These are phyloP conservation scores for Discostella pseudostelligera DNA, from an alignment of 108 stramenopile species.

Conservation along the genomic window DNA sequence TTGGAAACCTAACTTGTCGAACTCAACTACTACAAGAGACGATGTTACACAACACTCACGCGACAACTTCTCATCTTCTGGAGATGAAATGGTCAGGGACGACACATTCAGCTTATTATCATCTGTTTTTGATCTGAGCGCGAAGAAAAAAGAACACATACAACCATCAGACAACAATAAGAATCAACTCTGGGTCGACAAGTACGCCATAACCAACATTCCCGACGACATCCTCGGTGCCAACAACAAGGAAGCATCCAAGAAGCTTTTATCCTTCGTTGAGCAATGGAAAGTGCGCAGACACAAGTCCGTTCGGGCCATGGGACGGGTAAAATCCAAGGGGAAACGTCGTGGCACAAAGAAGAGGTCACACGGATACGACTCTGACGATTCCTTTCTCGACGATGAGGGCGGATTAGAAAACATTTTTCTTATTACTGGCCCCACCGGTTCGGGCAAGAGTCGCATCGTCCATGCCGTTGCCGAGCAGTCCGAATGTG, in stretches of 20 bases:
- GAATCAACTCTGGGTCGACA: constrained; percentile 48
- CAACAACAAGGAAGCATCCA: constrained; percentile 29
- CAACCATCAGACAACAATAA: background rate
- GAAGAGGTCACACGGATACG: constrained; percentile 43
- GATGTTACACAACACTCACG: background rate
- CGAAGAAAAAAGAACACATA: background rate
- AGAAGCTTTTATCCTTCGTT: constrained; percentile 49
- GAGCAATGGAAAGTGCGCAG: constrained; percentile 64
- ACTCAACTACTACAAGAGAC: background rate
- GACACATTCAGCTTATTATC: background rate
- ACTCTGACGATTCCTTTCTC: constrained; percentile 49
- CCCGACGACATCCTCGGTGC: constrained; percentile 49
- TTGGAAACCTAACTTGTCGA: constrained; percentile 5
- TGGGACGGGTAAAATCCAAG: constrained; percentile 40
- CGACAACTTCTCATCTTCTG: background rate
- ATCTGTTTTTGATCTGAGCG: background rate
- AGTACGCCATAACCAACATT: constrained; percentile 38
- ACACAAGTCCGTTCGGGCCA: constrained; percentile 43
- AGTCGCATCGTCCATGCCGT: constrained; percentile 71
- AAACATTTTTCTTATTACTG: constrained; percentile 62
- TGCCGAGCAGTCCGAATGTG: constrained; percentile 55
- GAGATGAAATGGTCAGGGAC: constrained; percentile 5
- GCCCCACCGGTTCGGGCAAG: constrained; percentile 69
- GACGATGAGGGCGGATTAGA: constrained; percentile 45
- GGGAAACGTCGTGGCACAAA: constrained; percentile 27